phyloP scores from a whole-genome alignment of 208 protist species.

The Acanthamoeba healyi region DNA sequence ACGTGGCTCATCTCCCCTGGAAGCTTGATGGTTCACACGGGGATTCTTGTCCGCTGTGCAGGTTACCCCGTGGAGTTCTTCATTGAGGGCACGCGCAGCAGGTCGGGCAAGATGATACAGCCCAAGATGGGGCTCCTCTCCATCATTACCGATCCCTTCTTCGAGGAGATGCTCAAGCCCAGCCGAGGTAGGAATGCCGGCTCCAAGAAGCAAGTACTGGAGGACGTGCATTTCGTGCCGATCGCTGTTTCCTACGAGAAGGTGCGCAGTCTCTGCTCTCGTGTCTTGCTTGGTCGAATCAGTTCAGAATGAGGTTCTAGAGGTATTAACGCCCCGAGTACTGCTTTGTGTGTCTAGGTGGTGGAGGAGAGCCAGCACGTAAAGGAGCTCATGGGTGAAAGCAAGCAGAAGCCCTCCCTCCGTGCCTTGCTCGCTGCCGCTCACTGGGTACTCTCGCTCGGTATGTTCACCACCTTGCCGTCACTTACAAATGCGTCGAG shows the following conservation, averaged over 20 bases:
- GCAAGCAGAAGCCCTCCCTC: slow-evolving; percentile 78
- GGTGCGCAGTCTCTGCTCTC: background rate
- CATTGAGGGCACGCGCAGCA: slow-evolving; percentile 84
- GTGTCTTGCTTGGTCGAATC: background rate
- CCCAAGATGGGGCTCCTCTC: slow-evolving; percentile 81
- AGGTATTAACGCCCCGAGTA: background rate
- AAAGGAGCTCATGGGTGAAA: slow-evolving; percentile 78
- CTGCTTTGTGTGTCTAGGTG: slow-evolving; percentile 78
- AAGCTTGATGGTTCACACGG: background rate
- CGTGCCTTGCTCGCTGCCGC: slow-evolving; percentile 60
- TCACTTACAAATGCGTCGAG: background rate
- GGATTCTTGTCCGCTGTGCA: no score
- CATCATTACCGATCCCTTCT: slow-evolving; percentile 79
- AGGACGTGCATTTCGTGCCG: slow-evolving; percentile 80
- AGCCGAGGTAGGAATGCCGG: background rate
- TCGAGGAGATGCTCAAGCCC: slow-evolving; percentile 66
- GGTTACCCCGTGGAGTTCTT: slow-evolving; percentile 83
- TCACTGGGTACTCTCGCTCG: slow-evolving; percentile 62
- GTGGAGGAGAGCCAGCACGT: slow-evolving; percentile 79
- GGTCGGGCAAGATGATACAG: slow-evolving; percentile 83
- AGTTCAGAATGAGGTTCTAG: background rate
- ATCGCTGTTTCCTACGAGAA: slow-evolving; percentile 85
- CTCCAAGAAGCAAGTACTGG: background rate
- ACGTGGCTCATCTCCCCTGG: background rate
- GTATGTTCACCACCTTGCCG: background rate